Base-by-base conservation (phyloP, 1,284 basidiomycete species). In the Coniophora puteana region DNA sequence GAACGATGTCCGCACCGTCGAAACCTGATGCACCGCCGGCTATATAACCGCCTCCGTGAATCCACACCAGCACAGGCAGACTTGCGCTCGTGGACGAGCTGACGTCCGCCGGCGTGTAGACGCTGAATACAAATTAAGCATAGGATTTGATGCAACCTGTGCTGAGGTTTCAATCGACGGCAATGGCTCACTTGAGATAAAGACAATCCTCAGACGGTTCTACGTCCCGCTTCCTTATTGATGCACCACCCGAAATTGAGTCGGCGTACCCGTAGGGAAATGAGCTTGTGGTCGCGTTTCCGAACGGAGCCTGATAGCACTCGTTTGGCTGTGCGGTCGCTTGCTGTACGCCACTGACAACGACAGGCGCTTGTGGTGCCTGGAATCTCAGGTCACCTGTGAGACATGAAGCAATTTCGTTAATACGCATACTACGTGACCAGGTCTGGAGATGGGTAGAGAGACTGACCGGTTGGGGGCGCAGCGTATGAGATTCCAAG, bases 401-500 rank as follows among this genome's bases (percentile, higher is more conserved):
- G 13, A 11, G 2, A n/a, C 14, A 14, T 13, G 16, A 3, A 25
- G 20, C 17, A n/a, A n/a, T 17, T 10, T 6, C 24, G 10, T 24
- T 10, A 13, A 14, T n/a, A 16, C 14, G n/a, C n/a, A n/a, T n/a
- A n/a, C n/a, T n/a, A 20, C n/a, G 22, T n/a, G 12, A 22, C 21
- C 3, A 16, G 6, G n/a, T n/a, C n/a, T n/a, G n/a, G n/a, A n/a
- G n/a, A n/a, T n/a, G n/a, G n/a, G n/a, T n/a, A n/a, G n/a, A n/a
- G n/a, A n/a, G 1, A 40, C 36, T 22, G 16, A 45, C 45, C 45
- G 12, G 27, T 14, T 23, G 45, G 45, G 21, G 45, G 44, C 8
- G 45, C 32, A 3, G 45, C 44, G 20, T 47, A 47, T n/a, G 44
- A 38, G 20, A 47, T 40, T n/a, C 33, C 44, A 12, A 47, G 25